These are phyloP conservation scores for Lactifluus volemus DNA, from an alignment of 768 basidiomycete genomes.

Conservation along the genomic window DNA sequence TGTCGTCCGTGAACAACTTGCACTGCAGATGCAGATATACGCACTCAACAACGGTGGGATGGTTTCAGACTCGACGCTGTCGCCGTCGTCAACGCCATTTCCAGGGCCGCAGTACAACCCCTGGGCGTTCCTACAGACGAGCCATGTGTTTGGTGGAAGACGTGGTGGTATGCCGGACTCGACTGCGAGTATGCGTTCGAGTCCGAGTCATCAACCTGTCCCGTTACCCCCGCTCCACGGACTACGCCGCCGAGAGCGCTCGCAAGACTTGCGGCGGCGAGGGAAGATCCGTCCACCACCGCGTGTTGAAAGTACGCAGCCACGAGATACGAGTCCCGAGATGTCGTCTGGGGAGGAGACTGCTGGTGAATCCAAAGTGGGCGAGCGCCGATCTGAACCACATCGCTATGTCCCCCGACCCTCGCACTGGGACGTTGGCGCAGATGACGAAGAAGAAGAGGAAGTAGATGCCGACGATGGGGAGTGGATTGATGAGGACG, in stretches of 20 bases:
- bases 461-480: constrained; percentile 24
- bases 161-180: constrained; percentile 28
- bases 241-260: constrained; percentile 37
- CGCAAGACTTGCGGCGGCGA: constrained; percentile 27
- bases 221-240: constrained; percentile 43
- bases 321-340: constrained; percentile 74
- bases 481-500: constrained; percentile 48
- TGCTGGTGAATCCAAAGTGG: constrained; percentile 49
- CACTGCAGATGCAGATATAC: constrained; percentile 69
- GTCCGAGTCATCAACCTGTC: constrained; percentile 63
- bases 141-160: constrained; percentile 14
- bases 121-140: constrained; percentile 56
- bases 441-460: constrained; percentile 33
- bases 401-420: constrained; percentile 10
- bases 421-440: constrained; percentile 30
- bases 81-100: constrained; percentile 68
- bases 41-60: constrained; percentile 59
- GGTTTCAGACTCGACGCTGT: constrained; percentile 66
- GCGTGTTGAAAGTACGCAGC: constrained; percentile 75
- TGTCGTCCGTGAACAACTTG: constrained; percentile 60
- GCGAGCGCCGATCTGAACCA: constrained; percentile 21
- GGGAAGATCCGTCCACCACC: constrained; percentile 54
- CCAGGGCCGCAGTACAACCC: constrained; percentile 55
- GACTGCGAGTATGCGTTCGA: constrained; percentile 56
- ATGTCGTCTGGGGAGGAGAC: constrained; percentile 72